Percentiles rank a stretch among this genome's conserved stretches.
These are phyloP conservation scores for Trypethelium eluteriae DNA, from an alignment of 495 filamentous ascomycete species.

Conservation along the genomic window DNA sequence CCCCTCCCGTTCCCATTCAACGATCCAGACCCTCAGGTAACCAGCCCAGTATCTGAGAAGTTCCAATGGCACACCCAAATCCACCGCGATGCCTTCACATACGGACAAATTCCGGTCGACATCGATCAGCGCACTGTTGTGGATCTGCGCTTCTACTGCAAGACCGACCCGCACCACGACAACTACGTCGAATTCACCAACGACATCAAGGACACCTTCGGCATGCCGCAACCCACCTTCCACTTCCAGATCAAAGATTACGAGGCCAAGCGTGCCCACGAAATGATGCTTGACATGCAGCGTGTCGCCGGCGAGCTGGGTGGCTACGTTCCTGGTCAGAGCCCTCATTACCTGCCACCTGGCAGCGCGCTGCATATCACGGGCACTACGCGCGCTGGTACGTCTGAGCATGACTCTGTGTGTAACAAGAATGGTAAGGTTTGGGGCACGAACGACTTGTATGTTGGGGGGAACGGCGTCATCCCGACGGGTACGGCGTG, in stretches of 20 bases:
- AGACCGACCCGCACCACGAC: not conserved
- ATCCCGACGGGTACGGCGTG: no score
- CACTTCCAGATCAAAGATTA: not conserved
- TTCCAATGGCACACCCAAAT: not conserved
- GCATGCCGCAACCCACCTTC: not conserved
- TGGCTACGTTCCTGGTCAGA: no score
- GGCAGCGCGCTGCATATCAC: no score
- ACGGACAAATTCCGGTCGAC: not conserved
- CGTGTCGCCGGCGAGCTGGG: not conserved
- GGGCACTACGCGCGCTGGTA: no score
- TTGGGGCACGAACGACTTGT: no score
- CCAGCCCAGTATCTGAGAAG: not conserved
- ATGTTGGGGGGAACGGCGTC: no score
- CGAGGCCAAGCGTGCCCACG: not conserved
- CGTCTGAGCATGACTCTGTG: no score
- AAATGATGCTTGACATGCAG: not conserved
- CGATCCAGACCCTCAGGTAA: not conserved
- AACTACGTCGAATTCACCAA: not conserved
- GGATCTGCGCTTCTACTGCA: not conserved
- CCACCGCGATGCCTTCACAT: not conserved
- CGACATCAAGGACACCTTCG: not conserved
- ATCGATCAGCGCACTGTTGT: not conserved
- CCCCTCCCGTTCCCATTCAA: not conserved
- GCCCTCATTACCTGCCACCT: no score
- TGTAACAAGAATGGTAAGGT: no score